Base-by-base conservation (phyloP, 257 asterid species). In the Salvia rosmarinus region DNA sequence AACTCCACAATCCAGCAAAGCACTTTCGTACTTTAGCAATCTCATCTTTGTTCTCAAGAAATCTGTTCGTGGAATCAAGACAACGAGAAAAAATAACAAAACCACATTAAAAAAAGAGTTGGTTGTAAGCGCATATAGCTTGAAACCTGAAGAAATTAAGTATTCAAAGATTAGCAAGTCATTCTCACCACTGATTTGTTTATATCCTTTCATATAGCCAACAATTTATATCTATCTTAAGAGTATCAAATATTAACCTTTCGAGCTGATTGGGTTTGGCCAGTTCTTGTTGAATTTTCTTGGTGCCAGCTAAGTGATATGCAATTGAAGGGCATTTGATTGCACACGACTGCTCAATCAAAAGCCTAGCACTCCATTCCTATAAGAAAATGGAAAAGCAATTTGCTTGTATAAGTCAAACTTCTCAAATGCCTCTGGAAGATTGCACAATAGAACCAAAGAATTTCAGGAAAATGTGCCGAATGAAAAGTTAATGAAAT, bases 201-300 rank as follows among this genome's bases (percentile, higher is more conserved):
- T n/a, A n/a, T n/a, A n/a, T n/a, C n/a, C n/a, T n/a, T n/a, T n/a
- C n/a, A 42, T 39, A 25, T 61, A 8, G 40, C 40, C 37, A 40
- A 12, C 40, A 28, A 5, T 35, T 3, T 56, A 9, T 25, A 40
- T 64, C 6, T 30, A 25, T 20, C 46, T 40, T 51, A 57, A 39
- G 40, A 49, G 20, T 37, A 60, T 30, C 6, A 47, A 37, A 32
- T 5, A 37, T 40, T 78, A 75, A 91, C 99, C 97, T 87, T 83
- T 95, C 99, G 30, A 95, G 94, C 30, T 87, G 86, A 81, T 86
- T 85, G 40, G 98, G 90, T 78, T 91, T 95, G 68, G 98, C 97
- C 74, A 95, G 90, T 82, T 95, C 99, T 80, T 95, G 99, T 68
- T 95, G 99, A 79, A 95, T 90, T 84, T 95, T 95, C 88, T 91